Evolutionary conservation across 768 basidiomycete genomes (phyloP), one percentile per base, ranked within the genome.

Genomic region (Mycena belliarum): DNA sequence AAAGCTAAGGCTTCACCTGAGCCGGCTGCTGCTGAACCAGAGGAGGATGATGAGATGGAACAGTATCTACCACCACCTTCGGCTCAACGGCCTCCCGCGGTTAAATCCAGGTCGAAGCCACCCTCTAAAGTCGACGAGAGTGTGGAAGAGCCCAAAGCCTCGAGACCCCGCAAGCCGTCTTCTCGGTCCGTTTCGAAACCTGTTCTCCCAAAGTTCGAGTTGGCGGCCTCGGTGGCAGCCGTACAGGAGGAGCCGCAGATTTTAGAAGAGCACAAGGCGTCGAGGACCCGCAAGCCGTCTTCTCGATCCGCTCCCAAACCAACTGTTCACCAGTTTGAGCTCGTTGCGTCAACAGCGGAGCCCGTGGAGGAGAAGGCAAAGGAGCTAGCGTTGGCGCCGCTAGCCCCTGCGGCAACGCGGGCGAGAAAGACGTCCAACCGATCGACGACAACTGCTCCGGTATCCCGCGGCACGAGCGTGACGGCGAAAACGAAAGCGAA

Each of bases 11-110:
- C 58, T 12, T 33, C 57, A 4, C 49, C 56, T 2, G 50, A 53
- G 32, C 52, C 57, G 14, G n/a, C 58, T 16, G 49, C 47, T 26
- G 47, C 56, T 21, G 45, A 44, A 37, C 59, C 52, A 11, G 65
- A 68, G 26, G 61, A 67, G 25, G 65, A 61, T 7, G 63, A 62
- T 10, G 61, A 66, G 35, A 57, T 54, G 47, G 61, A 61, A 4
- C 63, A 67, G 40, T 63, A 65, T 28, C 55, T 65, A 25, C 64
- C 57, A 16, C 60, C 65, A 23, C 60, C 55, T 24, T 55, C 43
- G 48, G 57, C 35, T 18, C 52, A 51, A 6, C 61, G 59, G 32
- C 48, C 33, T 33, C 29, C 46, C 37, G 42, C 21, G 12, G 55
- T 24, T 25, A 55, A 57, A 46, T 21, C 45, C 25, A 49, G 51